Percentiles rank a stretch among this genome's conserved stretches.
phyloP scores from a whole-genome alignment of 2,329 filamentous ascomycete species.

The Arthrobotrys musiformis region DNA sequence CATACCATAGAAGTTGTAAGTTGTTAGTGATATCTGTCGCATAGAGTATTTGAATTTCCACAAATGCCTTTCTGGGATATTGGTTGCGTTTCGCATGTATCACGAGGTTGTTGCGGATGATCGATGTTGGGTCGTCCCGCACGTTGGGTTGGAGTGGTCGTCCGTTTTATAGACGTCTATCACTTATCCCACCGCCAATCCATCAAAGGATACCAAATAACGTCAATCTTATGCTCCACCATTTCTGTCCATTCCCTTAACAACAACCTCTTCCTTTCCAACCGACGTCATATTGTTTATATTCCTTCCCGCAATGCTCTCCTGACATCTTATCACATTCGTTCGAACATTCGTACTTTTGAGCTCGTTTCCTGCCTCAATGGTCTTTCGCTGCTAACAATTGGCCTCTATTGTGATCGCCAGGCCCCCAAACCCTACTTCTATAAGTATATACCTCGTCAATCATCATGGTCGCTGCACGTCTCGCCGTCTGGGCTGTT shows the following conservation, averaged over 20 bases:
- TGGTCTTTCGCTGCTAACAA: constrained; percentile 28
- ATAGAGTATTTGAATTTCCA: not conserved
- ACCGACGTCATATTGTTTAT: not conserved
- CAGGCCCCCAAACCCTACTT: constrained; percentile 6
- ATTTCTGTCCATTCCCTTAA: not conserved
- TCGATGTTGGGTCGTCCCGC: not conserved
- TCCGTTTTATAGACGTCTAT: constrained; percentile 11
- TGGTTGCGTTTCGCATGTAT: not conserved
- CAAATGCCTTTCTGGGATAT: not conserved
- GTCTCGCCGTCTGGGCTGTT: constrained; percentile 34
- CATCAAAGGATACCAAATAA: not conserved
- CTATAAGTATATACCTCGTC: constrained; percentile 4
- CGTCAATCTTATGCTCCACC: not conserved
- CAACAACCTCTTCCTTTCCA: not conserved
- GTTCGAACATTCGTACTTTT: constrained; percentile 11
- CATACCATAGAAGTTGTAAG: constrained; percentile 13
- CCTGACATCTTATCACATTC: not conserved
- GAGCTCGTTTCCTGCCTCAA: not conserved
- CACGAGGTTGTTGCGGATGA: not conserved
- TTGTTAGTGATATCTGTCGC: not conserved
- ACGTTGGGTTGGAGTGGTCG: constrained; percentile 6
- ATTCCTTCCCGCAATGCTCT: not conserved
- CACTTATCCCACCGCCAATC: not conserved
- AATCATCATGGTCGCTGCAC: constrained; percentile 42
- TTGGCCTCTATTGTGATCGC: constrained; percentile 6